Conservation (phyloP, 2,329 filamentous ascomycete genomes). For the Phaeosphaeria sp. region DNA sequence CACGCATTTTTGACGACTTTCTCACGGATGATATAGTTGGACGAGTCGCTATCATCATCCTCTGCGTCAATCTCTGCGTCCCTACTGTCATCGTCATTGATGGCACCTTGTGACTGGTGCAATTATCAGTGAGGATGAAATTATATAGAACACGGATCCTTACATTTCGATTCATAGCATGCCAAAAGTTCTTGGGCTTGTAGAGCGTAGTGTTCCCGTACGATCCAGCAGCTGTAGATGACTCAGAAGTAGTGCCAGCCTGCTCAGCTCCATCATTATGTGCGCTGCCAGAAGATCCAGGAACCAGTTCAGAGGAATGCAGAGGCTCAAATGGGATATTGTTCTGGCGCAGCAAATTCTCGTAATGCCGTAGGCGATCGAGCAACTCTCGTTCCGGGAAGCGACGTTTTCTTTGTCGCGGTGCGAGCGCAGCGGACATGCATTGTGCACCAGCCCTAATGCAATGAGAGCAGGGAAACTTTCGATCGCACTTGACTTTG, state of each 20-base stretch:
- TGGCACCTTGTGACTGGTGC: conserved; percentile 4
- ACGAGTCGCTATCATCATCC: conserved; percentile 5
- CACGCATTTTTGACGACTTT: conserved; percentile 52
- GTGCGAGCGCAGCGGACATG: conserved; percentile 54
- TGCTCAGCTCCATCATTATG: neutral
- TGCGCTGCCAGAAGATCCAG: neutral
- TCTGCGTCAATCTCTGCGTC: conserved; percentile 1
- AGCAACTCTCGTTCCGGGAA: conserved; percentile 74
- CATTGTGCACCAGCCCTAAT: conserved; percentile 36
- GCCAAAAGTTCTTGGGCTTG: conserved; percentile 26
- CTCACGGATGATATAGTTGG: conserved; percentile 17
- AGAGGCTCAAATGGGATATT: conserved; percentile 73
- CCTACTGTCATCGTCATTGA: conserved; percentile 4
- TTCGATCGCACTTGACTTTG: conserved; percentile 49
- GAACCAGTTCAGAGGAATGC: conserved; percentile 33
- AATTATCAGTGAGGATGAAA: neutral
- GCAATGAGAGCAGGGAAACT: conserved; percentile 45
- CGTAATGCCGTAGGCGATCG: conserved; percentile 72
- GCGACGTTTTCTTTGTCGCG: conserved; percentile 64
- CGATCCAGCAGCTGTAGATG: neutral
- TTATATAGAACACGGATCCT: neutral
- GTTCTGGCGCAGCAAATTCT: conserved; percentile 68
- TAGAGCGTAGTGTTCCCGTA: neutral
- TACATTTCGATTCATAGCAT: conserved; percentile 28
- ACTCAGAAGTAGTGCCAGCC: neutral